phyloP scores from a whole-genome alignment of 2,329 filamentous ascomycete species.

The Aspergillus fumigatus region DNA sequence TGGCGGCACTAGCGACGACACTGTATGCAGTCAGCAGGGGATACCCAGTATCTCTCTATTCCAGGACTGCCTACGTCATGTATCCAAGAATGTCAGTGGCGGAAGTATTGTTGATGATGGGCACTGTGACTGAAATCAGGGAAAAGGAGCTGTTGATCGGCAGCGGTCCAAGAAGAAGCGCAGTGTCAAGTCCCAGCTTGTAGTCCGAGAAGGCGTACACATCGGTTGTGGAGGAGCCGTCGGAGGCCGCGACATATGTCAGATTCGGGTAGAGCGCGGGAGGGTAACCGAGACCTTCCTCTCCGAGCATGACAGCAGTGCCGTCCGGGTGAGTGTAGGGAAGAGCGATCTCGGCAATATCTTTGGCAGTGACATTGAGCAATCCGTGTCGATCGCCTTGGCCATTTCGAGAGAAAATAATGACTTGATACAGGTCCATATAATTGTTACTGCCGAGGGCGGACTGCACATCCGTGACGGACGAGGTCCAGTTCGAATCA shows the following conservation, averaged over 20 bases:
- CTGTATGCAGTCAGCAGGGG: slow-evolving; percentile 2
- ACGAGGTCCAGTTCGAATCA: slow-evolving; percentile 55
- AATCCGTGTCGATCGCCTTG: slow-evolving; percentile 56
- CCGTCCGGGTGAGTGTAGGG: slow-evolving; percentile 61
- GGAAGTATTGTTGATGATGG: slow-evolving; percentile 65
- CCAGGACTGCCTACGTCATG: slow-evolving; percentile 57
- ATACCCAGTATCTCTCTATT: neutral
- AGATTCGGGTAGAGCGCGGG: slow-evolving; percentile 72
- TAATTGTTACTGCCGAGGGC: slow-evolving; percentile 60
- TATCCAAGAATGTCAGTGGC: slow-evolving; percentile 68
- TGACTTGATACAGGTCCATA: slow-evolving; percentile 59
- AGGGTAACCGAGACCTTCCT: slow-evolving; percentile 64
- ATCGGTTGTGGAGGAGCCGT: slow-evolving; percentile 24
- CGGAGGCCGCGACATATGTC: slow-evolving; percentile 50
- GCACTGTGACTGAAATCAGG: slow-evolving; percentile 74
- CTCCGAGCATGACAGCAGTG: slow-evolving; percentile 55
- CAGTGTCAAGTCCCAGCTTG: slow-evolving; percentile 43
- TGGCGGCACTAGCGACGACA: slow-evolving; percentile 50
- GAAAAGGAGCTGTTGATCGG: slow-evolving; percentile 68
- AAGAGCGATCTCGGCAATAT: slow-evolving; percentile 44
- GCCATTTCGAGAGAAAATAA: slow-evolving; percentile 66
- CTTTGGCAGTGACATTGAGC: slow-evolving; percentile 58
- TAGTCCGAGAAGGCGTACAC: slow-evolving; percentile 39
- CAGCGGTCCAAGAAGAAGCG: slow-evolving; percentile 72
- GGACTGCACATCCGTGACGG: slow-evolving; percentile 63